These are phyloP conservation scores for Starmera dryadoides DNA, from an alignment of 805 yeast genomes.

Conservation along the genomic window DNA sequence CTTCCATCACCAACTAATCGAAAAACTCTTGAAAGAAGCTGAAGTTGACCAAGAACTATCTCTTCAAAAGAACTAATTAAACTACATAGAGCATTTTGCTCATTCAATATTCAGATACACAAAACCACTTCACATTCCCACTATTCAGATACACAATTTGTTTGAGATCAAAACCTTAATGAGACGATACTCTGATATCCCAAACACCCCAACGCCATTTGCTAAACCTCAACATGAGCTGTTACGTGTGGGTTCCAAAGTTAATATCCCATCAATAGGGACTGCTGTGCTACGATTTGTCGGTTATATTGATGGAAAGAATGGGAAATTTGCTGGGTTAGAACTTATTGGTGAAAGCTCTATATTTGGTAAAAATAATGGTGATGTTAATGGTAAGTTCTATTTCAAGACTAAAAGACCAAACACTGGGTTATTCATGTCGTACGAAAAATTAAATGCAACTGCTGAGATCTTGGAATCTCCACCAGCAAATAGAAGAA, in stretches of 20 bases:
- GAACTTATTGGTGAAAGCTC: conserved; percentile 67
- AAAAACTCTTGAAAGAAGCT: too few species aligned
- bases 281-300: conserved; percentile 60
- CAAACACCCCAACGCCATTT: conserved; percentile 1
- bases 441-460: conserved; percentile 34
- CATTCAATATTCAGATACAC: too few species aligned
- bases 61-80: too few species aligned
- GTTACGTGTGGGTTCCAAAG: conserved; percentile 10
- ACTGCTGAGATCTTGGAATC: conserved; percentile 13
- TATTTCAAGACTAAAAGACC: conserved; percentile 64
- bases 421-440: conserved; percentile 70
- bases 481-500: conserved; percentile 4
- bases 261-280: conserved; percentile 60
- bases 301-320: conserved; percentile 67
- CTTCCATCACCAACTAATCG: too few species aligned
- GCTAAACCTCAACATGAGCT: conserved; percentile 3
- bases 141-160: background rate
- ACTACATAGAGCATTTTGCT: too few species aligned
- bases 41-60: too few species aligned
- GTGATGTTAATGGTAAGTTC: conserved; percentile 63
- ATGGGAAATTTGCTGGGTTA: conserved; percentile 79
- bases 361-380: conserved; percentile 74
- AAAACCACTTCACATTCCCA: background rate
- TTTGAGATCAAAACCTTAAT: background rate
- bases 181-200: conserved; percentile 2